A percentile compares a stretch with the other conserved stretches of the same genome.
phyloP scores from a whole-genome alignment of 306 rosid genomes.

The Coriaria nepalensis region DNA sequence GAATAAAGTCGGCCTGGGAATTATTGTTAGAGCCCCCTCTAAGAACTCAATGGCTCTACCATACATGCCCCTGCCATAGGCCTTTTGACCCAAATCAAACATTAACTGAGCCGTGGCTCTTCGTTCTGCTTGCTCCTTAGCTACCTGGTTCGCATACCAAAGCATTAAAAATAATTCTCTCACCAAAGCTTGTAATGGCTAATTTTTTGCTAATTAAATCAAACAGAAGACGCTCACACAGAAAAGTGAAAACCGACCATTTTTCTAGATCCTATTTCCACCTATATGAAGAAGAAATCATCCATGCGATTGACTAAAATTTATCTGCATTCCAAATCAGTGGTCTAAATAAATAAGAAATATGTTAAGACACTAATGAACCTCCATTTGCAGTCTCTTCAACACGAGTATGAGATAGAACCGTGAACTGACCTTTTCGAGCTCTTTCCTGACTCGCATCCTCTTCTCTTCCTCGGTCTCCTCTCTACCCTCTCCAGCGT shows the following conservation, averaged over 20 bases:
- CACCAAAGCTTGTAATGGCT: neutral
- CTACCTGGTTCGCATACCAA: conserved; percentile 46
- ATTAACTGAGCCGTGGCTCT: conserved; percentile 84
- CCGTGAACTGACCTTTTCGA: conserved; percentile 52
- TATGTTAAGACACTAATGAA: too few species aligned
- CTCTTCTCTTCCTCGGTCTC: conserved; percentile 77
- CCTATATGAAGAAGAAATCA: too few species aligned
- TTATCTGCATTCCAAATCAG: too few species aligned
- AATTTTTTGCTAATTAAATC: neutral
- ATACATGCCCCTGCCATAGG: conserved; percentile 80
- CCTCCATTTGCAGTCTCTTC: too few species aligned
- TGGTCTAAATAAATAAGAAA: too few species aligned
- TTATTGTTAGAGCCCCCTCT: conserved; percentile 88
- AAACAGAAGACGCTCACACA: neutral
- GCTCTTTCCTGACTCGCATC: conserved; percentile 82
- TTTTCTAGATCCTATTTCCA: too few species aligned
- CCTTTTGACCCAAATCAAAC: conserved; percentile 93
- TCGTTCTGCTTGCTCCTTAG: conserved; percentile 89
- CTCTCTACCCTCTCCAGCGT: conserved; percentile 22
- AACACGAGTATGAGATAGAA: neutral
- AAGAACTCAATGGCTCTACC: conserved; percentile 86
- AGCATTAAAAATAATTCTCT: neutral
- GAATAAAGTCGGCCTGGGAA: conserved; percentile 63
- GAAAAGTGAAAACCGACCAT: neutral
- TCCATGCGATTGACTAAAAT: too few species aligned